phyloP scores from a whole-genome alignment of 1,284 basidiomycete species.

The Phaffia rhodozyma region DNA sequence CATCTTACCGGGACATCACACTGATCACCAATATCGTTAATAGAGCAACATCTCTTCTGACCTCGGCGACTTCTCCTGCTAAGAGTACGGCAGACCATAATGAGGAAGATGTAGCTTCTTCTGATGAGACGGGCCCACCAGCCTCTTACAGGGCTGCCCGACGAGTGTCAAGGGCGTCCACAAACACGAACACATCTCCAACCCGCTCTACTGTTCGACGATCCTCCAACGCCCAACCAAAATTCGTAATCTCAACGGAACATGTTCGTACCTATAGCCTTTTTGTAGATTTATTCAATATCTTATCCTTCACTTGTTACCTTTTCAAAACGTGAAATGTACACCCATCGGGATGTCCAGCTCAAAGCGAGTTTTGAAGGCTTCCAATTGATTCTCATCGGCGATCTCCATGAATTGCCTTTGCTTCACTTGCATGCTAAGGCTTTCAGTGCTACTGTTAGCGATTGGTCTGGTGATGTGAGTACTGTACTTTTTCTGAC shows the following conservation, averaged over 20 bases:
- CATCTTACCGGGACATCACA: conserved; percentile 83
- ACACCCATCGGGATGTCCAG: conserved; percentile 33
- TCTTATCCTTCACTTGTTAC: neutral
- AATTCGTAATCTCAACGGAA: too few relatives aligned
- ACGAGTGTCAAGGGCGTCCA: neutral
- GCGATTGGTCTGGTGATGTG: conserved; percentile 92
- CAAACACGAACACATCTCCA: neutral
- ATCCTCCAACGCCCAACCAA: too few relatives aligned
- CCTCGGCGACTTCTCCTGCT: conserved; percentile 22
- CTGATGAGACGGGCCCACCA: neutral
- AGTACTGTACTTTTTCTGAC: conserved; percentile 21
- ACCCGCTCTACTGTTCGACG: neutral
- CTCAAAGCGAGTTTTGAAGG: conserved; percentile 75
- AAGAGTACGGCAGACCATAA: neutral
- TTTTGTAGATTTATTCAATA: too few relatives aligned
- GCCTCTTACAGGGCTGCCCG: neutral
- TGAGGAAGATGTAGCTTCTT: conserved; percentile 1
- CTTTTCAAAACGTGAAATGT: too few relatives aligned
- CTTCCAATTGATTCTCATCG: conserved; percentile 85
- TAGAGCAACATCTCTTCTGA: conserved; percentile 60
- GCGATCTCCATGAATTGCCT: conserved; percentile 89
- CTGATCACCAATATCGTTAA: conserved; percentile 82
- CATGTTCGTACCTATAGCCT: too few relatives aligned
- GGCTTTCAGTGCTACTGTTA: conserved; percentile 68
- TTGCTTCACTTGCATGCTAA: conserved; percentile 79